Percentiles rank a stretch among this genome's conserved stretches.
Evolutionary conservation across 2,329 filamentous ascomycete genomes (phyloP).

Genomic region (Clonostachys chloroleuca): DNA sequence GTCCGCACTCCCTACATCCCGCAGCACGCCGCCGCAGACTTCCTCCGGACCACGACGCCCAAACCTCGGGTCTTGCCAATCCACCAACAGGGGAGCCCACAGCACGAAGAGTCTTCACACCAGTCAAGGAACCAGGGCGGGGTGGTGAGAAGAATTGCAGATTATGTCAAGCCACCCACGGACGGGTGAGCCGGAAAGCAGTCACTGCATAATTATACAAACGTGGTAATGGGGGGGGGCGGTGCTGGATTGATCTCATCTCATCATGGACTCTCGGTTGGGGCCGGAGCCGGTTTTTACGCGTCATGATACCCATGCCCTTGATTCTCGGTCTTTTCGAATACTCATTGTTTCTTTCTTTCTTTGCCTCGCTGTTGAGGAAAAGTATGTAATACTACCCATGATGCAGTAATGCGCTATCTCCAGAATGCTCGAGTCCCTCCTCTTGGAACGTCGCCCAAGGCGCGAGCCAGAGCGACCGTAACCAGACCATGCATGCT

Average conservation of each 20-base stretch:
- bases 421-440: no score
- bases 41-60: slow-evolving; percentile 11
- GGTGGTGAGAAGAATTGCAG: slow-evolving; percentile 5
- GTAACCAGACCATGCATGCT: no score
- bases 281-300: background rate
- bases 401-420: no score
- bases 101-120: background rate
- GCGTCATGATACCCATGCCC: background rate
- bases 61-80: background rate
- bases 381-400: no score
- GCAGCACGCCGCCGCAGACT: slow-evolving; percentile 20
- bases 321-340: no score
- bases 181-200: background rate
- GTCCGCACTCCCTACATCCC: slow-evolving; percentile 13
- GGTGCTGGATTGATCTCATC: background rate
- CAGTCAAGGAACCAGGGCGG: slow-evolving; percentile 1
- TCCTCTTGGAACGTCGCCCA: no score
- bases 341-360: no score
- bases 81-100: background rate
- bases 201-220: background rate
- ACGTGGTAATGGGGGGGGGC: background rate
- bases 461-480: no score
- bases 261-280: background rate
- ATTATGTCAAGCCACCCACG: slow-evolving; percentile 10
- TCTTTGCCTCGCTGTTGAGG: no score